Conservation (phyloP, 345 rosid genomes). For the Aquilaria malaccensis region DNA sequence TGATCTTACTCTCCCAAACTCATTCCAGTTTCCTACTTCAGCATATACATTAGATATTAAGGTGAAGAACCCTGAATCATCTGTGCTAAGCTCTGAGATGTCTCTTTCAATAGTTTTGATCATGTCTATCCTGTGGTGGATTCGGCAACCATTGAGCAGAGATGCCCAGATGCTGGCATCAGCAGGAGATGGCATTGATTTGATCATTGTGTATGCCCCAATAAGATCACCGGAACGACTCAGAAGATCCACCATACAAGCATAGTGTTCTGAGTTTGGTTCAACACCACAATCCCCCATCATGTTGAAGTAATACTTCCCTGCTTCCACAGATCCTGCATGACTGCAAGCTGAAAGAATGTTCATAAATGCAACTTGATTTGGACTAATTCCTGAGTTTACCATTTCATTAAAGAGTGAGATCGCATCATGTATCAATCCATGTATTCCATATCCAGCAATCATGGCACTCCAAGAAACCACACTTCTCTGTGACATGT, state of each 20-base stretch:
- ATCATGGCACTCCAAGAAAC: constrained; percentile 83
- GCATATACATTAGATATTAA: constrained; percentile 70
- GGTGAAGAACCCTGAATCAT: constrained; percentile 64
- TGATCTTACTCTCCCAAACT: constrained; percentile 30
- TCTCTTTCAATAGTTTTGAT: constrained; percentile 38
- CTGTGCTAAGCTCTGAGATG: constrained; percentile 30
- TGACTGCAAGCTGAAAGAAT: constrained; percentile 80
- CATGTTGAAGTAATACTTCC: constrained; percentile 45
- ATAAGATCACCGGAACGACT: constrained; percentile 72
- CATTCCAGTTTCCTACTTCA: constrained; percentile 72
- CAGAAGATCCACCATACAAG: constrained; percentile 77
- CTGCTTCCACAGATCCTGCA: constrained; percentile 59
- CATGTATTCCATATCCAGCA: constrained; percentile 72
- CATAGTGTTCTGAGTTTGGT: constrained; percentile 65
- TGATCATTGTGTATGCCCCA: constrained; percentile 54
- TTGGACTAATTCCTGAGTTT: constrained; percentile 52
- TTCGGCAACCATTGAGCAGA: constrained; percentile 72
- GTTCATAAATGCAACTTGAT: constrained; percentile 77
- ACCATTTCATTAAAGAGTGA: constrained; percentile 59
- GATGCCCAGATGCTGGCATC: constrained; percentile 67
- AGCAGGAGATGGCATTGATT: constrained; percentile 53
- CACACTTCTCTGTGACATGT: constrained; percentile 43
- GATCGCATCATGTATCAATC: constrained; percentile 40
- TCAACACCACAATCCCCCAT: constrained; percentile 50
- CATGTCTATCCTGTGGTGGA: constrained; percentile 64